phyloP scores from a whole-genome alignment of 805 yeast species.

The Candida cerambycidarum region DNA sequence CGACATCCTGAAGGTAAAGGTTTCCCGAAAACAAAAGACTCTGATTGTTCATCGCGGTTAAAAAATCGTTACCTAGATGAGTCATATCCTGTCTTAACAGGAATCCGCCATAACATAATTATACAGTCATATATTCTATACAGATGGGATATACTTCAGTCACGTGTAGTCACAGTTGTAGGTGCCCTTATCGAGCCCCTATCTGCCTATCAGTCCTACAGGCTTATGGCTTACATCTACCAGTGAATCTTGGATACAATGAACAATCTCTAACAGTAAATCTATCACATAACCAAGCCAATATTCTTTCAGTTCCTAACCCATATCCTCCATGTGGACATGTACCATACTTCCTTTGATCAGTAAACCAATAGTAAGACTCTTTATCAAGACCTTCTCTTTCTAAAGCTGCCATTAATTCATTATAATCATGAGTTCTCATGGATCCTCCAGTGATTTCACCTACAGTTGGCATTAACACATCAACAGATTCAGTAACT shows the following conservation, averaged over 20 bases:
- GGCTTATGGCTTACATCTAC: conserved; percentile 93
- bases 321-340: conserved; percentile 99
- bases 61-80: conserved; percentile 4
- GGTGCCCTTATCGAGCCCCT: too few relatives aligned
- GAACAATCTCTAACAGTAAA: conserved; percentile 98
- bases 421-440: conserved; percentile 86
- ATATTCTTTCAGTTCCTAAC: conserved; percentile 94
- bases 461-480: conserved; percentile 98
- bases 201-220: too few relatives aligned
- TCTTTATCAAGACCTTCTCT: conserved; percentile 85
- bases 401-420: conserved; percentile 84
- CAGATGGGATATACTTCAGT: too few relatives aligned
- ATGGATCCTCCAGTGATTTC: conserved; percentile 99
- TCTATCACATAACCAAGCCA: conserved; percentile 98
- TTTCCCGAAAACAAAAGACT: too few relatives aligned
- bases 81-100: conserved; percentile 6
- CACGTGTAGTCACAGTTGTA: too few relatives aligned
- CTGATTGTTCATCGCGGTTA: conserved; percentile 17
- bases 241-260: conserved; percentile 95
- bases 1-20: too few relatives aligned
- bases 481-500: conserved; percentile 98
- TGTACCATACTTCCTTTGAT: conserved; percentile 95
- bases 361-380: conserved; percentile 94
- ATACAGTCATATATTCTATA: too few relatives aligned
- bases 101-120: too few relatives aligned